Conservation (phyloP, 2,329 filamentous ascomycete genomes). For the Chaetomiaceae sp. region DNA sequence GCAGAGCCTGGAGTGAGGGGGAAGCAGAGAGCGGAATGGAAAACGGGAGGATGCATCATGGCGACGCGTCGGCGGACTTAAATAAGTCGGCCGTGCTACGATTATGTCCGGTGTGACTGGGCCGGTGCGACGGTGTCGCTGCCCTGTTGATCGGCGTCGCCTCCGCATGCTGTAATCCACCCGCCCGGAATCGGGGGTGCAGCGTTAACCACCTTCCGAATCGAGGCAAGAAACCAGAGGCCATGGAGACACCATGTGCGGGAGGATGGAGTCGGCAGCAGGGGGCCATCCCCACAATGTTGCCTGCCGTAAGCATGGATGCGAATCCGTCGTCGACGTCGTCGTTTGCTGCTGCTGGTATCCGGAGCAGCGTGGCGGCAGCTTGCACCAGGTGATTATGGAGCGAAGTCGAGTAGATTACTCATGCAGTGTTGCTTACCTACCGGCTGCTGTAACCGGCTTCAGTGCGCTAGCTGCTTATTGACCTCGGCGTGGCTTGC, state of each 20-base stretch:
- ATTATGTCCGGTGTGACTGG: not conserved
- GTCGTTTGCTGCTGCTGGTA: too few relatives aligned
- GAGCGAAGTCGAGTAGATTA: too few relatives aligned
- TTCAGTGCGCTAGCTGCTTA: too few relatives aligned
- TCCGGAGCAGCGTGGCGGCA: too few relatives aligned
- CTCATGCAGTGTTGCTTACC: too few relatives aligned
- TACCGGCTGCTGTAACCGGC: too few relatives aligned
- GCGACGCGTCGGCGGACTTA: not conserved
- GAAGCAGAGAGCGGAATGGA: not conserved
- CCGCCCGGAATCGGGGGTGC: slow-evolving; percentile 10
- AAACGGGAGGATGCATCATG: not conserved
- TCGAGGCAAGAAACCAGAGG: not conserved
- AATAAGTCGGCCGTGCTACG: not conserved
- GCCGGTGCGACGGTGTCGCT: not conserved
- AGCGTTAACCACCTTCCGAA: slow-evolving; percentile 6
- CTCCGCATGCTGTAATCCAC: slow-evolving; percentile 1
- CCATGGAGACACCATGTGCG: slow-evolving; percentile 1
- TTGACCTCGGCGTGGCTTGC: not conserved
- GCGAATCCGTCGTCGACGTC: too few relatives aligned
- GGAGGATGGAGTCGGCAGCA: not conserved
- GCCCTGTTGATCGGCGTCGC: not conserved
- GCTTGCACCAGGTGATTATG: too few relatives aligned
- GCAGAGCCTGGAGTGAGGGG: not conserved
- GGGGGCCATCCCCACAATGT: not conserved
- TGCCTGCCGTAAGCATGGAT: not conserved